Evolutionary conservation across 1,284 basidiomycete species (phyloP), one percentile per base, ranked within the genome.

Genomic region (Athelia psychrophila): DNA sequence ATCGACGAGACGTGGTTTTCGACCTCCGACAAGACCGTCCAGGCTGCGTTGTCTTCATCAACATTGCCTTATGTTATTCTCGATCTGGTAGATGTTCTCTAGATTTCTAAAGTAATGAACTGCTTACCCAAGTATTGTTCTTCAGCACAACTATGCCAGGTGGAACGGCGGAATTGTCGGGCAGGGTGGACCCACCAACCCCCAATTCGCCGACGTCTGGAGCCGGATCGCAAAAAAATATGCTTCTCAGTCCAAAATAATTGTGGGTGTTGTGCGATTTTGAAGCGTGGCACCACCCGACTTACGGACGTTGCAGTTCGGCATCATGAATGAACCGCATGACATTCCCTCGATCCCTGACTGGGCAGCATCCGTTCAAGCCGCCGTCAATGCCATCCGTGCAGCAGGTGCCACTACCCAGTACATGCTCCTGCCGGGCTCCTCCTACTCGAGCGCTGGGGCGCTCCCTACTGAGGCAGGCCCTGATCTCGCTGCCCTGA

Each of bases 81-180:
- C 27, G 49, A 50, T 20, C 16, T 50, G 3, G 33, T 40, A 35
- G n/a, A n/a, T n/a, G n/a, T n/a, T n/a, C n/a, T n/a, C n/a, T n/a
- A n/a, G n/a, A n/a, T n/a, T n/a, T n/a, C n/a, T n/a, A n/a, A n/a
- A n/a, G n/a, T n/a, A n/a, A n/a, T n/a, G n/a, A 42, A 30, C 24
- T 50, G 20, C 15, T 25, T 33, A 16, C 48, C 22, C 12, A 24
- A 19, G 6, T 18, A 42, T 40, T 18, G 20, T 40, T 32, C 22
- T 15, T 70, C 86, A 30, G 83, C 80, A 83, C 64, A 83, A 82
- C 63, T 81, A 83, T 46, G 80, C 79, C 16, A 66, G 80, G n/a
- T 81, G 67, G 65, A 69, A 80, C 40, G 69, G 70, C 25, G 60
- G 64, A 74, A 79, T 81, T 46, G 75, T 84, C 24, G 82, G 81